phyloP scores from a whole-genome alignment of 192 early-diverging fungal species.

The Mortierella hygrophila region DNA sequence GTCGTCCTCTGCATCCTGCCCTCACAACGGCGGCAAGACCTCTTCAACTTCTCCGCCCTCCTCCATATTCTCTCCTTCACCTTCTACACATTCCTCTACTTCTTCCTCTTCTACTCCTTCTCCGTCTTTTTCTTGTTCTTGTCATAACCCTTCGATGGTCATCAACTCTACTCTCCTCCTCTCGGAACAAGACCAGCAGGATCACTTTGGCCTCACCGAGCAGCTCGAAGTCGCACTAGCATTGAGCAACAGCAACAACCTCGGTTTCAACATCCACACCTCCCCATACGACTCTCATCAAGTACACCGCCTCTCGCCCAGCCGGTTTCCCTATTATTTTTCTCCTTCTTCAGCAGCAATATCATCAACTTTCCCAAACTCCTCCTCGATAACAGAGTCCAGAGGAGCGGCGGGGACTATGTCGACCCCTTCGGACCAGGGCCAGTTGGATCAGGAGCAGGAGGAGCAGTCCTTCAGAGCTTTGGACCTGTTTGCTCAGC shows the following conservation, averaged over 20 bases:
- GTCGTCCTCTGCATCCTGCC: background rate
- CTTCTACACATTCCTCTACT: background rate
- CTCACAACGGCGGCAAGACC: background rate
- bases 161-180: background rate
- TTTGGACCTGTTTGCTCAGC: constrained; percentile 14
- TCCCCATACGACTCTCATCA: background rate
- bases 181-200: background rate
- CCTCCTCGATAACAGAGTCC: background rate
- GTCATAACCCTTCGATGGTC: background rate
- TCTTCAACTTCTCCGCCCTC: background rate
- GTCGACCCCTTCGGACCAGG: constrained; percentile 3
- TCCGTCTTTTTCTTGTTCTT: background rate
- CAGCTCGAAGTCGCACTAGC: background rate
- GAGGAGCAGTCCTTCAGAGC: background rate
- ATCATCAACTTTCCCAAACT: background rate
- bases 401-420: background rate
- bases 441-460: background rate
- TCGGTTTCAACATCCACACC: background rate
- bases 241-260: background rate
- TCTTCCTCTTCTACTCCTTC: background rate
- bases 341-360: background rate
- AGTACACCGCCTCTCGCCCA: background rate
- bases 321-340: background rate
- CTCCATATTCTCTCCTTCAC: background rate
- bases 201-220: background rate